Evolutionary conservation across 768 basidiomycete genomes (phyloP).

Genomic region (Podaxis pistillaris): DNA sequence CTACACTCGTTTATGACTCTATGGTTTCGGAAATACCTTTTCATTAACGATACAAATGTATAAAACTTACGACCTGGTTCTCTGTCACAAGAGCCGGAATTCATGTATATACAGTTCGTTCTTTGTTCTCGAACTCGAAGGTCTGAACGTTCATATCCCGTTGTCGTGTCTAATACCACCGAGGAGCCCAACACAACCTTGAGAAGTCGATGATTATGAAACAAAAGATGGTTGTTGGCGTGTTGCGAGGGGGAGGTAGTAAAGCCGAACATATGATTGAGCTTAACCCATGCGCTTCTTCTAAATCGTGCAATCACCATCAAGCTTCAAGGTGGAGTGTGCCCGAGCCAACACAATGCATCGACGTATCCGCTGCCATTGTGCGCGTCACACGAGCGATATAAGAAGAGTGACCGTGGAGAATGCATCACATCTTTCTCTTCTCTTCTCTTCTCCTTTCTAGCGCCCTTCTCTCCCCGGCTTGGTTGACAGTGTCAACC

Average conservation of each 20-base stretch:
- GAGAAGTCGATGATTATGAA: neutral
- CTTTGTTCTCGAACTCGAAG: neutral
- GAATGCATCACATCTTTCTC: neutral
- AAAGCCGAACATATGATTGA: too few species aligned
- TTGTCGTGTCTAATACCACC: too few species aligned
- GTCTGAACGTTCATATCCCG: neutral
- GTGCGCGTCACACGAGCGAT: neutral
- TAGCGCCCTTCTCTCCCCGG: neutral
- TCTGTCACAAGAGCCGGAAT: too few species aligned
- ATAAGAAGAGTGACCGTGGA: neutral
- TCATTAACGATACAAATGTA: slow-evolving; percentile 11
- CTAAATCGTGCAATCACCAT: too few species aligned
- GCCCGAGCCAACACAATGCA: too few species aligned
- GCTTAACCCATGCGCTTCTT: neutral
- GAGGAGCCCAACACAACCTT: too few species aligned
- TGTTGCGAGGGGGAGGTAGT: neutral
- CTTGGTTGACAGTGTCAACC: slow-evolving; percentile 10
- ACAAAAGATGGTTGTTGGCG: neutral
- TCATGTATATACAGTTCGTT: neutral
- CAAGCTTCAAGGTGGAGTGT: neutral
- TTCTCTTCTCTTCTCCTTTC: neutral
- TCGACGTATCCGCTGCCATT: neutral
- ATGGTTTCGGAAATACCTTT: neutral
- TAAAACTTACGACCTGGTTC: neutral
- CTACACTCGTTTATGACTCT: neutral